These are phyloP conservation scores for Diaporthe sp. DNA, from an alignment of 2,329 filamentous ascomycete species.

Conservation along the genomic window DNA sequence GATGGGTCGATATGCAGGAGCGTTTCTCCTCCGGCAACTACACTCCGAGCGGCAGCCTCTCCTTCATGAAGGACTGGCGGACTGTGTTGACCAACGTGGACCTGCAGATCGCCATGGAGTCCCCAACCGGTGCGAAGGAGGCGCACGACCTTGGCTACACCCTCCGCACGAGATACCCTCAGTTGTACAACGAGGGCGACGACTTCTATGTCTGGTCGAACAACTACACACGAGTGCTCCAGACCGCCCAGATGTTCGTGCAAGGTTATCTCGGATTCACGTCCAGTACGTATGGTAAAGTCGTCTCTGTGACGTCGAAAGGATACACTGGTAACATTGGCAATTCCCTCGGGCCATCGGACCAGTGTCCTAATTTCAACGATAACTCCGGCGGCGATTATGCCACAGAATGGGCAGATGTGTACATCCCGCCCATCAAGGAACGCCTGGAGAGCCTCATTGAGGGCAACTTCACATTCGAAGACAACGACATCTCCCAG, in stretches of 20 bases:
- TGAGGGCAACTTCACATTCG: slow-evolving; percentile 67
- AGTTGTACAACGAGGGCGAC: slow-evolving; percentile 64
- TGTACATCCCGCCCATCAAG: slow-evolving; percentile 67
- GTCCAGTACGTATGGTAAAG: slow-evolving; percentile 65
- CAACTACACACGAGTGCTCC: slow-evolving; percentile 74
- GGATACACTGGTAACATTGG: slow-evolving; percentile 66
- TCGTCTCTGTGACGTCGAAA: slow-evolving; percentile 71
- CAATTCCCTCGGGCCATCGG: slow-evolving; percentile 75
- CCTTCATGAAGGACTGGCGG: slow-evolving; percentile 72
- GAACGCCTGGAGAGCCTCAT: slow-evolving; percentile 68
- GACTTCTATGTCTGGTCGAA: slow-evolving; percentile 75
- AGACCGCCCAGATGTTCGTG: slow-evolving; percentile 73
- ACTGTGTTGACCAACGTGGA: slow-evolving; percentile 68
- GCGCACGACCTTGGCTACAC: slow-evolving; percentile 68
- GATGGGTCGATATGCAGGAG: slow-evolving; percentile 65
- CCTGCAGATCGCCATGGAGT: slow-evolving; percentile 71
- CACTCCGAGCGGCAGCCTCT: slow-evolving; percentile 64
- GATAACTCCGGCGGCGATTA: slow-evolving; percentile 66
- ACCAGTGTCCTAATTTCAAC: slow-evolving; percentile 72
- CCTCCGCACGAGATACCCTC: slow-evolving; percentile 62
- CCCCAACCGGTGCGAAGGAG: slow-evolving; percentile 75
- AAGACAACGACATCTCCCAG: slow-evolving; percentile 65
- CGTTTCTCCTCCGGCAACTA: slow-evolving; percentile 67
- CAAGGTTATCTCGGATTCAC: slow-evolving; percentile 72
- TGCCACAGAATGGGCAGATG: slow-evolving; percentile 61